Base-by-base conservation (phyloP, 495 filamentous ascomycete genomes). In the Cercophora samala region DNA sequence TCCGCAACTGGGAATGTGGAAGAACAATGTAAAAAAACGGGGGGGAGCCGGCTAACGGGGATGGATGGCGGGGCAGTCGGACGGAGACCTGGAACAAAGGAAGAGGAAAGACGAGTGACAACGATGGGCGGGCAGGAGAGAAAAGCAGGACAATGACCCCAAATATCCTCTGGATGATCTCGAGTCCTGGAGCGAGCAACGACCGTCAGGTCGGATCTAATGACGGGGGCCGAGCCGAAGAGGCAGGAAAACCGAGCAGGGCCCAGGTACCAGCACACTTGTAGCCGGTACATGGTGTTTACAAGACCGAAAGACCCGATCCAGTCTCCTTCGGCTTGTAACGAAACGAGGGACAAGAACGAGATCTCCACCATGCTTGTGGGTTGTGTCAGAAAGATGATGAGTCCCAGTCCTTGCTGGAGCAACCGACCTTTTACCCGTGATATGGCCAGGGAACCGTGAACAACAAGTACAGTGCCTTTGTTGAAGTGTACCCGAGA, bases 221-320 rank as follows among this genome's bases (percentile, higher is more conserved):
- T 26, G 26, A 42, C 55, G 64, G 65, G 24, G 66, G 69, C 69
- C 66, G 68, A 70, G 68, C 68, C 68, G 68, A 67, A 63, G 22
- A 60, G 68, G 63, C 65, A 65, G 46, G n/a, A 63, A 63, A 26
- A 53, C 59, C 60, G 60, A 58, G 53, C 58, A 29, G 62, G 26
- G 37, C 19, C 56, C 58, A 55, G 29, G 23, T 42, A 56, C 18
- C n/a, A 23, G 55, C 58, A 63, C 42, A 63, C 46, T 37, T 15
- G 60, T 29, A 62, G 25, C 24, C 26, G 26, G 25, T 42, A 42
- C 17, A 37, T 62, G 29, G 23, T 17, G 58, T 60, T 25, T 25
- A 62, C 60, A 62, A 46, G 60, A 32, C 15, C 37, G 37, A 46
- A 46, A 46, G 37, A 46, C 37, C 37, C 22, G 26, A 60, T 8